Evolutionary conservation across 2,329 filamentous ascomycete species (phyloP), one percentile per base, ranked within the genome.

Genomic region (Claviceps spartinae): DNA sequence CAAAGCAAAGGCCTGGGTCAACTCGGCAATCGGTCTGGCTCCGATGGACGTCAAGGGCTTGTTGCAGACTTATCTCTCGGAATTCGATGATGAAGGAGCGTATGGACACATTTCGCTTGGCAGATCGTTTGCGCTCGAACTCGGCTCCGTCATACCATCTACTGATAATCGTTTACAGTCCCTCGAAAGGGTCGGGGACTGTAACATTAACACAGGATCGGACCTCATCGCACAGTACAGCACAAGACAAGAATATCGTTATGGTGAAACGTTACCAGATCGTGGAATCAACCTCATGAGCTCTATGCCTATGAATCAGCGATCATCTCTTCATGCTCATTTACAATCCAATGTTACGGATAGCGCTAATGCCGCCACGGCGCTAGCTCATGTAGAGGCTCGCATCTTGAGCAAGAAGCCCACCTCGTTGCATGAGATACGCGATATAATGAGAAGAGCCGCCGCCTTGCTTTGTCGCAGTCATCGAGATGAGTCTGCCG

Each of bases 181-280:
- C 6, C 82, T 98, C 48, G 87, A 94, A 58, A 78, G 77, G 38
- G 78, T 86, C 56, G 82, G 85, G 18, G 81, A 84, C 47, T 80
- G 81, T 51, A 81, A 81, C 56, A 84, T 96, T 65, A 95, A 97
- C 64, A 89, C 90, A 11, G 89, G 88, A 0, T 97, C 93, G 2
- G 91, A 97, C 64, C 95, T 98, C 61, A 82, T 98, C 63, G 89
- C 93, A 1, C 91, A 98, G 63, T 98, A 98, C 65, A 97, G 91
- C 3, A 94, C 89, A 26, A 85, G 93, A 40, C 94, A 98, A 65
- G 90, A 95, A 63, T 98, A 98, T 66, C 83, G 90, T 52, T 91
- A 91, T 62, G 82, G 88, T 11, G 88, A 95, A 63, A 78, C 81
- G 2, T 71, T 86, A 40, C 81, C 83, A 1, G 82, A 85, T 54